A percentile compares a stretch with the other conserved stretches of the same genome.
Conservation (phyloP, 192 early-diverging fungal genomes). For the Geranomyces michiganensis region DNA sequence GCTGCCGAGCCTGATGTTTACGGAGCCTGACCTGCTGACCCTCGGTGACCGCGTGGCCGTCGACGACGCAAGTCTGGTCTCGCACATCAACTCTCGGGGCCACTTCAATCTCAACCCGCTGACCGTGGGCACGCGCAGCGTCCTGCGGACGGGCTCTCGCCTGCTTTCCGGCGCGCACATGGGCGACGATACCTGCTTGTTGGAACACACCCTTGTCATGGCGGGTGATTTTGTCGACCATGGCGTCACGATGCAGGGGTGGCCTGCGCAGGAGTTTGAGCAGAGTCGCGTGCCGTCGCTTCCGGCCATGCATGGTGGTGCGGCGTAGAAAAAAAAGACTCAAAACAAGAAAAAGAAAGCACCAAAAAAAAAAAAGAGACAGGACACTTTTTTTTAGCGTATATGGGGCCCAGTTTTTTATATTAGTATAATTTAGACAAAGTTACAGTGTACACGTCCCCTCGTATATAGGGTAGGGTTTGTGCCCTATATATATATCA, state of each 20-base stretch:
- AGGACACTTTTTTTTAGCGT: too few relatives aligned
- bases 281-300: background rate
- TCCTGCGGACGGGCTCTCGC: conserved; percentile 44
- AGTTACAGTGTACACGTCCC: too few relatives aligned
- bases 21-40: conserved; percentile 51
- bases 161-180: conserved; percentile 34
- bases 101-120: conserved; percentile 49
- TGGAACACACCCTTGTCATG: conserved; percentile 8
- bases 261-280: background rate
- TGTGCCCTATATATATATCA: too few relatives aligned
- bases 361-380: too few relatives aligned
- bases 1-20: conserved; percentile 51
- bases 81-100: conserved; percentile 50
- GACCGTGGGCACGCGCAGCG: conserved; percentile 41
- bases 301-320: too few relatives aligned
- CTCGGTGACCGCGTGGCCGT: conserved; percentile 45
- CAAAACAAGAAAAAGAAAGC: too few relatives aligned
- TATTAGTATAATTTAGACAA: too few relatives aligned
- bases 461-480: too few relatives aligned
- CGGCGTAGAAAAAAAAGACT: too few relatives aligned
- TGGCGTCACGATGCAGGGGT: background rate
- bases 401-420: too few relatives aligned
- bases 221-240: conserved; percentile 8
- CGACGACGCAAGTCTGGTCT: conserved; percentile 48
- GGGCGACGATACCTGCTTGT: conserved; percentile 3